phyloP scores from a whole-genome alignment of 768 basidiomycete species.

The Suillus spraguei region DNA sequence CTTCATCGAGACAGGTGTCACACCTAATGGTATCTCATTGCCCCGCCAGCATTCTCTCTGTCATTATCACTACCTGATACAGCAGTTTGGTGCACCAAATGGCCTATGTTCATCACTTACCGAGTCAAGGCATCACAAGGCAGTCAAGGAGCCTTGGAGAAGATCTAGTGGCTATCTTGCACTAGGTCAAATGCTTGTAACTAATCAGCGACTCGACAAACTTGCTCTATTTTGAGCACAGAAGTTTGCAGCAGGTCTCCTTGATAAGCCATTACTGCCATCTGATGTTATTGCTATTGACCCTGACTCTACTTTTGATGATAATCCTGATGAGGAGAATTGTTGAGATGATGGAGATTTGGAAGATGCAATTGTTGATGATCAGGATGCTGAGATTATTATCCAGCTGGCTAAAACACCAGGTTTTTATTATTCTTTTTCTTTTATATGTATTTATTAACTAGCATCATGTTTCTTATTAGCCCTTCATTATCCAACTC shows the following conservation, averaged over 20 bases:
- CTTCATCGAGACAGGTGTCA: slow-evolving; percentile 17
- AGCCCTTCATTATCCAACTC: neutral
- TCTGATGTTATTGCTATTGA: neutral
- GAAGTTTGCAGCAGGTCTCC: slow-evolving; percentile 6
- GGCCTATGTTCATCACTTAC: slow-evolving; percentile 40
- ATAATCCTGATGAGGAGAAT: neutral
- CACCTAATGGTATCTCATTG: slow-evolving; percentile 19
- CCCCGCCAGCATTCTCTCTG: slow-evolving; percentile 33
- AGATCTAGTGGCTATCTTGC: slow-evolving; percentile 29
- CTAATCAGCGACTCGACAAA: slow-evolving; percentile 8
- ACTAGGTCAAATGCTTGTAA: slow-evolving; percentile 22
- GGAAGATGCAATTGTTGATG: slow-evolving; percentile 2
- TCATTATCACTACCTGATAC: slow-evolving; percentile 30
- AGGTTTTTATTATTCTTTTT: neutral
- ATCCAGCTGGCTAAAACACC: slow-evolving; percentile 2
- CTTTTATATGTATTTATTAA: no score
- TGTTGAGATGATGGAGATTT: slow-evolving; percentile 4
- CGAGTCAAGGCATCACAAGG: slow-evolving; percentile 37
- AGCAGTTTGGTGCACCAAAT: slow-evolving; percentile 34
- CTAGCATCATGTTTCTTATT: neutral
- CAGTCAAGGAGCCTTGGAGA: slow-evolving; percentile 37
- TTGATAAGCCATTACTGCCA: slow-evolving; percentile 8
- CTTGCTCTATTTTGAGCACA: slow-evolving; percentile 7
- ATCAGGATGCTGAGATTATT: slow-evolving; percentile 1
- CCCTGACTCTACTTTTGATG: neutral